Evolutionary conservation across 2,329 filamentous ascomycete genomes (phyloP), one percentile per base, ranked within the genome.

Genomic region (Talaromyces sp.): DNA sequence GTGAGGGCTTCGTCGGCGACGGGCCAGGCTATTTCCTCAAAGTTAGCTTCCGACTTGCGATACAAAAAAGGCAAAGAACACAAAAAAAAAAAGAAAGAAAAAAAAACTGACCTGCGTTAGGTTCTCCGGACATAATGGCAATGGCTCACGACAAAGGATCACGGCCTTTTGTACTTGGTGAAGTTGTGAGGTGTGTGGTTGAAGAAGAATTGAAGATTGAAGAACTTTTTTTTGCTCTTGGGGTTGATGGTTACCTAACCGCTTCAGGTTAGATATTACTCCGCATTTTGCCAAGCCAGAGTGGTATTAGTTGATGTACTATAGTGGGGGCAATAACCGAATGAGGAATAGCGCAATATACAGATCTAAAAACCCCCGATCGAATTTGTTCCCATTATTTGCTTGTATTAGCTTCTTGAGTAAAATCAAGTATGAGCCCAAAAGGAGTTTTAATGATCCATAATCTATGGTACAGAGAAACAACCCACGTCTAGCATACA

Each of bases 1-100:
- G 90, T 87, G 69, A 96, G 84, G 73, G 87, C 86, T 75, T 87
- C 84, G 75, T 92, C 89, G 78, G 90, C 89, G 76, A 90, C 78
- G 68, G 89, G 89, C 88, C 89, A 91, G 69, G 89, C 88, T 86
- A 39, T 59, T 31, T 24, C 45, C 22, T 8, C 1, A 8, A 59
- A n/a, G 37, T 59, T 19, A 58, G 31, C 10, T 22, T 47, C 43
- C 24, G 19, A 31, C 11, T 10, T 37, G 35, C 22, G 22, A 22
- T 22, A 22, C 22, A 22, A 22, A 2, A 22, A 22, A 37, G 13
- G 31, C 31, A n/a, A 13, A 10, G 6, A 33, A 5, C 16, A 13
- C 16, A n/a, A 14, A 37, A 14, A 4, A 14, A 4, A 37, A 31
- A 13, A 35, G 37, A 24, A 13, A 24, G 41, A 24, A 24, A 8